Conservation (phyloP, 1,284 basidiomycete species). For the Athelia psychrophila region DNA sequence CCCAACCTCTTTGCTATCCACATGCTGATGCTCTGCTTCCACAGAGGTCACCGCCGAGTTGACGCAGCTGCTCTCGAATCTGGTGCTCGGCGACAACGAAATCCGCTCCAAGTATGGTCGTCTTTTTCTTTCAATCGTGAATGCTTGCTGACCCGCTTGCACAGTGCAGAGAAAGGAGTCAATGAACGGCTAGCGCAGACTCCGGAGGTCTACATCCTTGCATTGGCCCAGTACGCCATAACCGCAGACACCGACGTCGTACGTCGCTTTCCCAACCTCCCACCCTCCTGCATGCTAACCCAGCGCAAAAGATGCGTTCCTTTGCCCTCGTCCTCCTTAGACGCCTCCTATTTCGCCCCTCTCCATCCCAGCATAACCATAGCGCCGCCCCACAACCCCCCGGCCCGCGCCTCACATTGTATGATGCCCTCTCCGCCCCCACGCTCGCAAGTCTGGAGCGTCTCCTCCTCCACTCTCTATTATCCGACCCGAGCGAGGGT, state of each 20-base stretch:
- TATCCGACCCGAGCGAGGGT: slow-evolving; percentile 49
- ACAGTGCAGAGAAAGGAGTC: slow-evolving; percentile 73
- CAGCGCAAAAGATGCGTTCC: slow-evolving; percentile 68
- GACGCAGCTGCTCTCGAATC: slow-evolving; percentile 78
- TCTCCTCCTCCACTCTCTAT: slow-evolving; percentile 63
- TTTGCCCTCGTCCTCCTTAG: slow-evolving; percentile 78
- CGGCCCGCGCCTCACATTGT: slow-evolving; percentile 34
- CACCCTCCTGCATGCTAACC: slow-evolving; percentile 1
- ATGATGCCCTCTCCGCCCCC: slow-evolving; percentile 68
- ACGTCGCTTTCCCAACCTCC: slow-evolving; percentile 24
- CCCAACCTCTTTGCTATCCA: background rate
- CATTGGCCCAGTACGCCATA: slow-evolving; percentile 71
- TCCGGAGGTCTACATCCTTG: slow-evolving; percentile 74
- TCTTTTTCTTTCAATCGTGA: background rate
- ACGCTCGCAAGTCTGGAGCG: slow-evolving; percentile 66
- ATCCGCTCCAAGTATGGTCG: slow-evolving; percentile 62
- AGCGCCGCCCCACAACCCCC: slow-evolving; percentile 23
- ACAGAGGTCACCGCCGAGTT: slow-evolving; percentile 63
- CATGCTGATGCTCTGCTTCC: background rate
- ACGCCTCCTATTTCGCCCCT: slow-evolving; percentile 64
- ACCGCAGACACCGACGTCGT: slow-evolving; percentile 73
- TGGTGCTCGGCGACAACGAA: slow-evolving; percentile 76
- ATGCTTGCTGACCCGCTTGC: slow-evolving; percentile 8
- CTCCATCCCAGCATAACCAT: slow-evolving; percentile 33
- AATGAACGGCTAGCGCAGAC: slow-evolving; percentile 73